phyloP scores from a whole-genome alignment of 352 stramenopile species.

The Phytophthora vignae region DNA sequence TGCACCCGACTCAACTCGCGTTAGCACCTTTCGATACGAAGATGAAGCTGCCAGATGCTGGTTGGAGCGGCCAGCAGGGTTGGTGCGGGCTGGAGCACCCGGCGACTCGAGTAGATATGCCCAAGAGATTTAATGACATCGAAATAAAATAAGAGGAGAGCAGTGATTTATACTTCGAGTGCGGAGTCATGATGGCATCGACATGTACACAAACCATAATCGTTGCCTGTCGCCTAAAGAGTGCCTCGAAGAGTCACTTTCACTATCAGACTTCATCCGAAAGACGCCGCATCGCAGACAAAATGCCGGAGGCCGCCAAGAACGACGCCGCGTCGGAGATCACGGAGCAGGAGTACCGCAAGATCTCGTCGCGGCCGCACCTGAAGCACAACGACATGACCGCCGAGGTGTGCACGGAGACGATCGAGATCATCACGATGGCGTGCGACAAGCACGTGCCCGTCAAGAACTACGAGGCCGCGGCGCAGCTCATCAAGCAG shows the following conservation, averaged over 20 bases:
- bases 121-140: neutral
- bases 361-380: conserved; percentile 85
- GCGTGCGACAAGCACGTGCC: conserved; percentile 95
- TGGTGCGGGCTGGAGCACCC: neutral
- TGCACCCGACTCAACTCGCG: neutral
- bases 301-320: conserved; percentile 69
- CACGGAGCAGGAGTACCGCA: conserved; percentile 81
- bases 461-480: conserved; percentile 95
- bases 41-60: neutral
- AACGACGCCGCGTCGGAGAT: conserved; percentile 54
- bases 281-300: conserved; percentile 1
- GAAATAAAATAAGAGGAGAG: no score
- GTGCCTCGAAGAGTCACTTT: conserved; percentile 22
- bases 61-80: no score
- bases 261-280: neutral
- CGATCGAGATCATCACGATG: conserved; percentile 97
- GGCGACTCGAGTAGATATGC: no score
- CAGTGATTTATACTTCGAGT: no score
- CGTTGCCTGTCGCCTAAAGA: no score
- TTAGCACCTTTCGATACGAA: neutral
- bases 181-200: no score
- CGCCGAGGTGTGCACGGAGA: conserved; percentile 94
- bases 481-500: conserved; percentile 94
- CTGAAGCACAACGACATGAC: conserved; percentile 92
- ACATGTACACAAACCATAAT: no score